Conservation (phyloP, 2,329 filamentous ascomycete species). For the Trichoderma arundinaceum region DNA sequence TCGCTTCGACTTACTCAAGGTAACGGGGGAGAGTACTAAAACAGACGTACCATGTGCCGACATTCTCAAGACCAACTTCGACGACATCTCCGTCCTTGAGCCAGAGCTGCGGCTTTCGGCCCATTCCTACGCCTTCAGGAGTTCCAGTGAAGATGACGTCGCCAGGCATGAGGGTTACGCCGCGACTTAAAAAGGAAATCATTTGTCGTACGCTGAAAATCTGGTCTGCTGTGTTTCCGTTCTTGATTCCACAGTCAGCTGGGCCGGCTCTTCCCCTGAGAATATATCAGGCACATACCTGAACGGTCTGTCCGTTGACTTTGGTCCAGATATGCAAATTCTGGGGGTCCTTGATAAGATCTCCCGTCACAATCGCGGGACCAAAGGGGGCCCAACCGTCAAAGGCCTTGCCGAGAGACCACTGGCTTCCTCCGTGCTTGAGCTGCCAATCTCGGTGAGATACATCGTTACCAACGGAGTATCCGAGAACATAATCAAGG, state of each 20-base stretch:
- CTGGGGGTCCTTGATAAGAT: conserved; percentile 63
- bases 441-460: conserved; percentile 80
- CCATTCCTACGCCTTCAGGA: conserved; percentile 74
- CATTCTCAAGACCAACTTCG: conserved; percentile 69
- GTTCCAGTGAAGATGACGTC: conserved; percentile 72
- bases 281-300: conserved; percentile 45
- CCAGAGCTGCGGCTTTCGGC: conserved; percentile 69
- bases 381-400: conserved; percentile 78
- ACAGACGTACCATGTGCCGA: conserved; percentile 59
- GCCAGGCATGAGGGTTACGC: conserved; percentile 66
- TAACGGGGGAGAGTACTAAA: no score
- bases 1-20: neutral
- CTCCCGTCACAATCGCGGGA: conserved; percentile 68
- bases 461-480: conserved; percentile 79
- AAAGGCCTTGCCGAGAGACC: conserved; percentile 74
- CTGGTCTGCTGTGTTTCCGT: conserved; percentile 64
- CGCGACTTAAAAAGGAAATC: conserved; percentile 64
- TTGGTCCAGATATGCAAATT: conserved; percentile 61
- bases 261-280: neutral
- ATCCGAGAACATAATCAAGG: conserved; percentile 75
- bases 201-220: conserved; percentile 66
- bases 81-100: conserved; percentile 73
- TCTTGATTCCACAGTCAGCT: conserved; percentile 40
- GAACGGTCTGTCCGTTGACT: conserved; percentile 63
- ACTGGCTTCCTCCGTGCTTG: conserved; percentile 70